phyloP scores from a whole-genome alignment of 345 rosid species.

The Murraya paniculata region DNA sequence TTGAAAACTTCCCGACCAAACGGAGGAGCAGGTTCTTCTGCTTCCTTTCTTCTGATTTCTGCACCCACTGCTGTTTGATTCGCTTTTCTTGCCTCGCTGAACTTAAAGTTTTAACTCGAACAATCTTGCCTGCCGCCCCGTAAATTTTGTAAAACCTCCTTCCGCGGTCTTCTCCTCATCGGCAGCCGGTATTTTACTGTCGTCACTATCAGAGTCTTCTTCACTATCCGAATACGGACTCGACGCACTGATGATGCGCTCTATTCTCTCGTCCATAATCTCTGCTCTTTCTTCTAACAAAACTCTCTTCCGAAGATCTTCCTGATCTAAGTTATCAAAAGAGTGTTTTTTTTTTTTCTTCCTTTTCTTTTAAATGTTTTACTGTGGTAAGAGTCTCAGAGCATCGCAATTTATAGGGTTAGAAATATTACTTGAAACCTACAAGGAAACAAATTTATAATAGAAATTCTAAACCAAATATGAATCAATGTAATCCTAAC shows the following conservation, averaged over 20 bases:
- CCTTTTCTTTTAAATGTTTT: no score
- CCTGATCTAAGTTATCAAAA: no score
- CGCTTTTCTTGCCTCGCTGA: slow-evolving; percentile 89
- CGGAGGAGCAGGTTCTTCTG: slow-evolving; percentile 48
- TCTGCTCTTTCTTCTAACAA: neutral
- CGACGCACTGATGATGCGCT: slow-evolving; percentile 60
- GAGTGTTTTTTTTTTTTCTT: neutral
- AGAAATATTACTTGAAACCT: no score
- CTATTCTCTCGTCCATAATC: slow-evolving; percentile 30
- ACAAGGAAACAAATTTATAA: no score
- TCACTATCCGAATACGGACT: slow-evolving; percentile 64
- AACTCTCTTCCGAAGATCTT: neutral
- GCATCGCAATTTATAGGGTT: no score
- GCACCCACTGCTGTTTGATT: slow-evolving; percentile 80
- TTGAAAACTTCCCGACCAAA: slow-evolving; percentile 97
- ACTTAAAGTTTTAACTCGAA: slow-evolving; percentile 76
- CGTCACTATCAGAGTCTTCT: slow-evolving; percentile 44
- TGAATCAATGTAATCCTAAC: no score
- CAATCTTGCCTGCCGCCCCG: slow-evolving; percentile 74
- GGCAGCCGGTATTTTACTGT: slow-evolving; percentile 5
- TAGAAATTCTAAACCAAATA: no score
- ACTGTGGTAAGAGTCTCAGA: no score
- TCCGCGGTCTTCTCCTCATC: slow-evolving; percentile 35
- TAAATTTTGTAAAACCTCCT: slow-evolving; percentile 61
- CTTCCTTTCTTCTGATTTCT: slow-evolving; percentile 87